phyloP scores from a whole-genome alignment of 1,284 basidiomycete genomes.

The Cutaneotrichosporon daszewskae region DNA sequence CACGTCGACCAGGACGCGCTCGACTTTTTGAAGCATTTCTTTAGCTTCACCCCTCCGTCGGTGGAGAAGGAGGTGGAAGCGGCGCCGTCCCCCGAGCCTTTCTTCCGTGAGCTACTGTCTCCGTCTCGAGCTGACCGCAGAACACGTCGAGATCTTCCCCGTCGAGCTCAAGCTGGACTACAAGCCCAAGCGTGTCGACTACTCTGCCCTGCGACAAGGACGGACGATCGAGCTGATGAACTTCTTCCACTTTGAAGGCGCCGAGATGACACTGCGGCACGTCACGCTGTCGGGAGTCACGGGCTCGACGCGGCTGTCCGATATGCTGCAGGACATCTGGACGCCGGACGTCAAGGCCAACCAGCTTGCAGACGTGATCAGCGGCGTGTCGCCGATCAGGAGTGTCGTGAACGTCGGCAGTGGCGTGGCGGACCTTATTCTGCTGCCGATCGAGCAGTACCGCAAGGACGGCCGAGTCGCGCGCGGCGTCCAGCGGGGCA shows the following conservation, averaged over 20 bases:
- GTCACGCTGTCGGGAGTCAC: slow-evolving; percentile 86
- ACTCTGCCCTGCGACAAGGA: slow-evolving; percentile 82
- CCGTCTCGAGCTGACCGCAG: slow-evolving; percentile 16
- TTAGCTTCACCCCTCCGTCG: slow-evolving; percentile 72
- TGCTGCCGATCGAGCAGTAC: slow-evolving; percentile 95
- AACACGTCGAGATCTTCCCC: slow-evolving; percentile 56
- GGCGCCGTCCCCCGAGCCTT: slow-evolving; percentile 44
- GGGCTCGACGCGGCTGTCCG: slow-evolving; percentile 80
- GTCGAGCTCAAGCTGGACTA: slow-evolving; percentile 85
- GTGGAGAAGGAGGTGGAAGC: not conserved
- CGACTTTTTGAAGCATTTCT: slow-evolving; percentile 95
- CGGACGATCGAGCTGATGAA: slow-evolving; percentile 97
- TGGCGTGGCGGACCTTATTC: slow-evolving; percentile 88
- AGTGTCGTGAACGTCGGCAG: slow-evolving; percentile 95
- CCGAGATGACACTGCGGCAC: slow-evolving; percentile 94
- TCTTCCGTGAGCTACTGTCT: slow-evolving; percentile 43
- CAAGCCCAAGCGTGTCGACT: slow-evolving; percentile 95
- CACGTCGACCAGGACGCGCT: slow-evolving; percentile 98
- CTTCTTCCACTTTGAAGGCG: slow-evolving; percentile 98
- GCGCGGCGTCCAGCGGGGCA: slow-evolving; percentile 88
- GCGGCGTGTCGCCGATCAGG: slow-evolving; percentile 91
- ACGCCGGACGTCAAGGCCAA: slow-evolving; percentile 98
- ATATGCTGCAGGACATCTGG: slow-evolving; percentile 93
- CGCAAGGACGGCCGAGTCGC: slow-evolving; percentile 92
- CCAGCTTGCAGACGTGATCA: slow-evolving; percentile 92